Evolutionary conservation across 78 protist species (phyloP), one percentile per base, ranked within the genome.

Genomic region (Dictyostelium citrinum): DNA sequence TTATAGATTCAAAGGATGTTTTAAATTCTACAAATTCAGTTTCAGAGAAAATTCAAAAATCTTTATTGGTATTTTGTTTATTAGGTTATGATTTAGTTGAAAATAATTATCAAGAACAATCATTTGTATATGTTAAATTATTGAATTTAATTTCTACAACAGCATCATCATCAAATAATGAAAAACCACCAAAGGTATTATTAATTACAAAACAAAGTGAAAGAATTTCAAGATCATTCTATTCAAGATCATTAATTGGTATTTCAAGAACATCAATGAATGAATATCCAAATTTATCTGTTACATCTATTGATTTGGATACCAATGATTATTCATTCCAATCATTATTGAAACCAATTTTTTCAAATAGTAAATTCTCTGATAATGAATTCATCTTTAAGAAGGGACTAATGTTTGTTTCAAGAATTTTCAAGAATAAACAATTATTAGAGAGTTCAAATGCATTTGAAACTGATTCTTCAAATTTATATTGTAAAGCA

Each of bases 171-270:
- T n/a, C 17, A 45, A 41, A n/a, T n/a, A 33, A 45, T 35, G 17
- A 20, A 55, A 1, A 55, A 27, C 72, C 31, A 64, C 33, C 72
- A 24, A 64, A 31, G 2, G 22, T 45, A 12, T 9, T 60, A 7
- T 20, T 88, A 14, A 37, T 67, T 10, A 78, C 93, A 0, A 88
- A 88, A 82, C 55, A 67, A 41, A 16, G 75, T 37, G 14, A 27
- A 58, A 11, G 27, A 11, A 78, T 22, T 55, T 33, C 49, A 22
- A 55, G 55, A 31, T 78, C 80, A 43, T 88, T 77, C 46, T 55
- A 41, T 35, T 49, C 71, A 5, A 35, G 84, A 7, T 78, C 85
- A 8, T 64, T 88, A 24, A 68, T 88, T 67, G 93, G 85, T 10
- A 46, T 75, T n/a, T 29, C 71, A 11, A 37, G 81, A 45, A 78